phyloP scores from a whole-genome alignment of 2,329 filamentous ascomycete species.

The Calonectria hongkongensis region DNA sequence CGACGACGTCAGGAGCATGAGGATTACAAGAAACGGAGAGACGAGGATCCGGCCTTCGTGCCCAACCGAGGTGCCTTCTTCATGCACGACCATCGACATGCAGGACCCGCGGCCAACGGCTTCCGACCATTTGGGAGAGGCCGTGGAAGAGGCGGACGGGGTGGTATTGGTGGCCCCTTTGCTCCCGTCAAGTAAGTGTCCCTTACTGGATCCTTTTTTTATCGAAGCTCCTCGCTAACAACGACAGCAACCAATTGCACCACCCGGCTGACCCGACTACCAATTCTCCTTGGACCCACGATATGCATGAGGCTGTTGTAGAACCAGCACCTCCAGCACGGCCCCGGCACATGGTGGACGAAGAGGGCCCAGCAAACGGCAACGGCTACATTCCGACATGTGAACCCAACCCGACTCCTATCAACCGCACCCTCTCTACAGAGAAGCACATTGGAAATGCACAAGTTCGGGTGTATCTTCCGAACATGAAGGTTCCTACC shows the following conservation, averaged over 20 bases:
- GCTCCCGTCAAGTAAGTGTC: slow-evolving; percentile 78
- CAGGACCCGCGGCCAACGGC: slow-evolving; percentile 85
- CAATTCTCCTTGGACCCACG: slow-evolving; percentile 90
- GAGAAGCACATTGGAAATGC: slow-evolving; percentile 90
- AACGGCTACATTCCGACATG: slow-evolving; percentile 74
- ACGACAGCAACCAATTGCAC: slow-evolving; percentile 60
- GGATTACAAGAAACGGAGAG: slow-evolving; percentile 90
- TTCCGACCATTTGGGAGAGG: slow-evolving; percentile 83
- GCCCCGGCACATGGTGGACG: slow-evolving; percentile 65
- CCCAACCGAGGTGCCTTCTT: slow-evolving; percentile 97
- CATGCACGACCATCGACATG: slow-evolving; percentile 93
- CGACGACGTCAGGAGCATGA: slow-evolving; percentile 90
- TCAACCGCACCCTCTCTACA: slow-evolving; percentile 87
- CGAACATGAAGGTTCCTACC: slow-evolving; percentile 82
- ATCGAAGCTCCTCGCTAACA: slow-evolving; percentile 51
- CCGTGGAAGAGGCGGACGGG: slow-evolving; percentile 76
- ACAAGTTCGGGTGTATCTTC: slow-evolving; percentile 87
- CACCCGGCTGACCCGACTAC: slow-evolving; percentile 77
- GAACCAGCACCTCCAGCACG: slow-evolving; percentile 64
- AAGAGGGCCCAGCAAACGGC: slow-evolving; percentile 73
- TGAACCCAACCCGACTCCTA: slow-evolving; percentile 76
- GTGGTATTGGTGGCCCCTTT: slow-evolving; percentile 75
- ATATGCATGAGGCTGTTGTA: slow-evolving; percentile 87
- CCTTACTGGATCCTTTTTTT: slow-evolving; percentile 27
- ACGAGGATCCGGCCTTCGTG: slow-evolving; percentile 93